Base-by-base conservation (phyloP, 164 flowering plant species). In the Chloranthus sessilifolius region DNA sequence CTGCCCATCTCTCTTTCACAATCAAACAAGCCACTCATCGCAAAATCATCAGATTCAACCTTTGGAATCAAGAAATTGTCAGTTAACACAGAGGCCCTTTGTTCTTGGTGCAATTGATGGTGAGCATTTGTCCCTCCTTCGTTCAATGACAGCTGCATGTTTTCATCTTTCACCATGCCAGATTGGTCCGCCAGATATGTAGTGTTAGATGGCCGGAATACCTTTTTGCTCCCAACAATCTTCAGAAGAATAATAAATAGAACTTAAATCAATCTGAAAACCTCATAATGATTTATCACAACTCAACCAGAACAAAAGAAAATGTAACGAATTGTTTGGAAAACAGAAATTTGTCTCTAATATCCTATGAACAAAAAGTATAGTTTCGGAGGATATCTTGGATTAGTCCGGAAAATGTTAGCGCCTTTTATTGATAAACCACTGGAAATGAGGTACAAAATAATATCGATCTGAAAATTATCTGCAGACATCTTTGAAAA, bases 181-280 rank as follows among this genome's bases (percentile, higher is more conserved):
- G 35, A 22, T 36, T 27, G 24, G 47, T 23, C 39, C 16, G 12
- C 61, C 33, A n/a, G 26, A 26, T 59, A 35, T 24, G 51, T 52
- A 24, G 26, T 15, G 26, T 16, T 10, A 19, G 27, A 15, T 40
- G 58, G 22, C 47, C 34, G 47, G 9, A 9, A 5, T 37, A 20
- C 59, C 58, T 56, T 56, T 43, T 61, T 61, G 8, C 70, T 65
- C 36, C 51, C 50, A 14, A 38, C 65, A 47, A 66, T 52, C 70
- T 66, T 43, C 50, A 47, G 30, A 47, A 28, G 17, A 56, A 29
- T 16, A 46, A 38, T 38, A 43, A 45, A 8, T 7, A 43, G 12
- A 22, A 30, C 17, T 26, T 12, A 22, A 5, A 17, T 31, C 48
- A 40, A 17, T 31, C 35, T 27, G 17, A 41, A 11, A 15, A 44